Base-by-base conservation (phyloP, 1,139 yeast species). In the Meyerozyma sp. region DNA sequence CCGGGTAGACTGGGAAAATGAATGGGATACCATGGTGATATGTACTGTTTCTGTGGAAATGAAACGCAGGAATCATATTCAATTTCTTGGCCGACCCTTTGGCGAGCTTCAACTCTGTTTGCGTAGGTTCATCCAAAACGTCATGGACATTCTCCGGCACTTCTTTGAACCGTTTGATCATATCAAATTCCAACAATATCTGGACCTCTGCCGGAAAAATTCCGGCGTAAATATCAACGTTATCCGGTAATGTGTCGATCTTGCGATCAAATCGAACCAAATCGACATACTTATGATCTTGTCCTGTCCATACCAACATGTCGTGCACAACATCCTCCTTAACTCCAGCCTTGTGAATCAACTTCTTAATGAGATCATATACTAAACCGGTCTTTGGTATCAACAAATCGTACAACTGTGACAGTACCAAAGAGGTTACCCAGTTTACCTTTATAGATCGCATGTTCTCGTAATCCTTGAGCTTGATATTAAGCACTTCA, bases 11-110 rank as follows among this genome's bases (percentile, higher is more conserved):
- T 11, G 82, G 78, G 57, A 93, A 85, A 21, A 85, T 67, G 60
- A 93, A 93, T 6, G 98, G 96, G 30, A 85, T 72, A n/a, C 98
- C 94, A 60, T 94, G 98, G 18, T 81, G 72, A 50, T 81, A 78
- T 39, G 72, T 73, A 18, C 84, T 74, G 40, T 82, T 88, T 54
- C 84, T 86, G 59, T 84, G 78, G 65, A 84, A 93, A 58, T 93
- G 98, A 58, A 82, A 77, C 2, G 67, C 75, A 0, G 77, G 74
- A 11, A 72, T 61, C 40, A 50, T 81, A 47, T 73, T 73, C 44
- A 73, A 54, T 44, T 58, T 60, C 41, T 69, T 66, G 29, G 75
- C 71, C 59, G 49, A 67, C 44, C 52, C 53, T 37, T 58, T 55
- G 1, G 71, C 65, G 25, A 59, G 48, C 40, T 56, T 43, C 44